Evolutionary conservation across 2,329 filamentous ascomycete species (phyloP), one percentile per base, ranked within the genome.

Genomic region (Ophiostoma piceae): DNA sequence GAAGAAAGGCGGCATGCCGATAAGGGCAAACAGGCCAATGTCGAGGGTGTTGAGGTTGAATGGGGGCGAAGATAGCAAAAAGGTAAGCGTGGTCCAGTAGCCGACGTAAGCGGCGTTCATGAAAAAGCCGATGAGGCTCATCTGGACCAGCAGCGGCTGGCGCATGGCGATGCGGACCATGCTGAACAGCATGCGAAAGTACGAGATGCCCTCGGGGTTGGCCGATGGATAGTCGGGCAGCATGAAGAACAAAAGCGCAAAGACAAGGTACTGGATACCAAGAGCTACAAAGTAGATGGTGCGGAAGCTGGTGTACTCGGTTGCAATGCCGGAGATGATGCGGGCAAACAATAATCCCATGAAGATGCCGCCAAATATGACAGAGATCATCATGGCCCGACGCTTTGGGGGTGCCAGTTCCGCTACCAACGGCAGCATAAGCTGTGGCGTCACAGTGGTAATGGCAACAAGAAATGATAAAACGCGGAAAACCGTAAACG

Each of bases 171-270:
- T 85, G 39, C 81, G 79, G 2, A 88, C 74, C 64, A 93, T 92
- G 35, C 84, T 85, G 77, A 82, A 83, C 1, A 67, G 81, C 70
- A 90, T 86, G 3, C 81, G 79, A 71, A 86, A 83, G 76, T 93
- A 93, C 69, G 85, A 85, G 35, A 79, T 0, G 85, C 86, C 0
- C 85, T 71, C 70, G 19, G 70, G 87, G 75, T 92, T 92, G 1
- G 88, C 88, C 0, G 85, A 83, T 0, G 90, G 91, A 73, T 93
- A 94, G 77, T 93, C 90, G 0, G 90, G 90, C 87, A 94, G 89
- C 77, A 88, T 90, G 66, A 87, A 77, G 81, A 85, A 92, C 9
- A 93, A 84, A 0, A 88, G 78, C 26, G 82, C 72, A 72, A 89
- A 84, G 74, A 93, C 87, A 5, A 86, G 75, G 75, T 87, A 88